Evolutionary conservation across 257 asterid genomes (phyloP), one percentile per base, ranked within the genome.

Genomic region (Solanum dulcamara): DNA sequence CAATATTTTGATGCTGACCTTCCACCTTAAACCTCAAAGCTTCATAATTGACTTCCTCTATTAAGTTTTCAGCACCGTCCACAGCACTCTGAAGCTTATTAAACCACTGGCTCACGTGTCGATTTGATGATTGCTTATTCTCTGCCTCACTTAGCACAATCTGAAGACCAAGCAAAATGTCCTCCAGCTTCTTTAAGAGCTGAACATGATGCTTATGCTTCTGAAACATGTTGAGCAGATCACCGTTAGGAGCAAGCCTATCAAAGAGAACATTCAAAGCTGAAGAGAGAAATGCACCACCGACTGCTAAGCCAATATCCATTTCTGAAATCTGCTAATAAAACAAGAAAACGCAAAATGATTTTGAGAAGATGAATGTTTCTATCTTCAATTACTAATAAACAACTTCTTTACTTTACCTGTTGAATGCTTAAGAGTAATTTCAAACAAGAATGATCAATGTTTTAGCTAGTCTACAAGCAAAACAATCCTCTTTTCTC

Each of bases 121-220:
- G 6, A 9, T 57, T 48, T 2, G 51, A 46, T 3, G 66, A 24
- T 68, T 83, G 85, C 85, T 64, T 85, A 20, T 48, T 32, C 42
- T 88, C 85, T 10, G 84, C 88, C 70, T 86, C 88, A 57, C 26
- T 37, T 70, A 86, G 89, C 84, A 88, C 87, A 7, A 53, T 59
- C 3, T 33, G 37, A 14, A 88, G 28, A 10, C 72, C 66, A 50
- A 26, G 44, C 57, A 87, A 46, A 20, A 51, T 82, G 6, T 24
- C 28, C 40, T 24, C 50, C 48, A 86, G 79, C 5, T 67, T 77
- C 57, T 79, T 60, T 30, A 88, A 10, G 28, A 51, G 11, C 14
- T n/a, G 8, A 62, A 51, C 66, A 46, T 70, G 77, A 59, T 26
- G 15, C 40, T 71, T 81, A 3, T 13, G 14, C 66, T 32, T 14